phyloP scores from a whole-genome alignment of 352 stramenopile species.

The Phytophthora pisi region DNA sequence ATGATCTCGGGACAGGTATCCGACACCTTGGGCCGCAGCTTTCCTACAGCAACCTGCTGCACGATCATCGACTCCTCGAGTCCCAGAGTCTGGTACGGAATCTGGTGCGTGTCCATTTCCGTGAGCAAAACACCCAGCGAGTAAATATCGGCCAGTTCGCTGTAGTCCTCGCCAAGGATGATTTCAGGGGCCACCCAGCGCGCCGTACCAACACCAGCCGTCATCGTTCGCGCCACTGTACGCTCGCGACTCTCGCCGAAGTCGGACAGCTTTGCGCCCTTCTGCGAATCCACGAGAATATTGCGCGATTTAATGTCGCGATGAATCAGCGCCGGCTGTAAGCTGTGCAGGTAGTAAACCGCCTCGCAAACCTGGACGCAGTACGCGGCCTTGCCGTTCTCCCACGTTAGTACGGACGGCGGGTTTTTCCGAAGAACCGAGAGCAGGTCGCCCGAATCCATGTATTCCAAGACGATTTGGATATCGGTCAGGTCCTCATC shows the following conservation, averaged over 20 bases:
- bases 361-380: conserved; percentile 84
- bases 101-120: conserved; percentile 74
- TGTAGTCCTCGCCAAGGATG: conserved; percentile 80
- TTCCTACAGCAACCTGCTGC: conserved; percentile 78
- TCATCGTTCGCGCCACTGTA: conserved; percentile 80
- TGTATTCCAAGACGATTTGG: conserved; percentile 85
- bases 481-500: conserved; percentile 70
- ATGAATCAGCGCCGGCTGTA: conserved; percentile 90
- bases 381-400: conserved; percentile 69
- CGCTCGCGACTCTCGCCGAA: conserved; percentile 81
- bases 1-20: conserved; percentile 82
- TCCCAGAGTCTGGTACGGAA: conserved; percentile 68
- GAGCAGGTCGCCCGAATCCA: conserved; percentile 74
- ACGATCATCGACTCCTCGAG: conserved; percentile 85
- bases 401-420: conserved; percentile 58
- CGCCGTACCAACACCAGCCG: conserved; percentile 69
- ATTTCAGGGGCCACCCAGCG: conserved; percentile 82
- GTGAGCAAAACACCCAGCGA: conserved; percentile 74
- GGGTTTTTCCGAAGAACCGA: conserved; percentile 57
- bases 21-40: conserved; percentile 76
- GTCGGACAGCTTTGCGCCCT: conserved; percentile 77
- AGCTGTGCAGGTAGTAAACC: conserved; percentile 89
- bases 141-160: conserved; percentile 75
- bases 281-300: conserved; percentile 82
- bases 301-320: conserved; percentile 93